These are phyloP conservation scores for Metschnikowia santaceciliae DNA, from an alignment of 805 yeast genomes.

Conservation along the genomic window DNA sequence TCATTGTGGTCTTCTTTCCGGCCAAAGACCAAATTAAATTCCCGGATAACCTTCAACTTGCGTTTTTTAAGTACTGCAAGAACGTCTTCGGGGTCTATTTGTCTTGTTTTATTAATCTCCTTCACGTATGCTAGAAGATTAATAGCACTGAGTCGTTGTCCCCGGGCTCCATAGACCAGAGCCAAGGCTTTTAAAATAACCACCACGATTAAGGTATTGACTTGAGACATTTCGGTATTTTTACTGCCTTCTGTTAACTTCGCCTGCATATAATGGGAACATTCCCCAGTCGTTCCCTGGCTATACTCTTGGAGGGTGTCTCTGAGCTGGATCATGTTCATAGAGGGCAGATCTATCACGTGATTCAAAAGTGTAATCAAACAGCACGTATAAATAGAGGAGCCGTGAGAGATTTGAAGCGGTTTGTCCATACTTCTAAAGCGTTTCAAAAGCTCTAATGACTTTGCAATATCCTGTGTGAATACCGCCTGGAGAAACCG, in stretches of 20 bases:
- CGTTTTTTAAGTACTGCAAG: background rate
- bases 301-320: background rate
- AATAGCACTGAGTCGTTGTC: background rate
- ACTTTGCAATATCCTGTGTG: slow-evolving; percentile 7
- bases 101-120: background rate
- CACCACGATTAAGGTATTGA: background rate
- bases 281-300: background rate
- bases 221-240: background rate
- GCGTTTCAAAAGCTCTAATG: slow-evolving; percentile 2
- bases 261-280: background rate
- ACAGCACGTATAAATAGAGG: slow-evolving; percentile 12
- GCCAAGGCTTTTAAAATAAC: background rate
- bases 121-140: background rate
- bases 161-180: background rate
- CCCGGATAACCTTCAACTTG: slow-evolving; percentile 3
- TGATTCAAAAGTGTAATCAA: slow-evolving; percentile 11
- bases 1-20: background rate
- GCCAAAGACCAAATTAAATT: slow-evolving; percentile 7
- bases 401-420: background rate
- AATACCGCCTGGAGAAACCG: slow-evolving; percentile 15
- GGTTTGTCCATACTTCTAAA: slow-evolving; percentile 5
- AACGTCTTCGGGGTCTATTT: background rate
- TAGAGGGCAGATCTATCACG: background rate
- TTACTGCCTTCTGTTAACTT: background rate
- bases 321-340: slow-evolving; percentile 1